Percentiles rank a stretch among this genome's conserved stretches.
Conservation (phyloP, 83 land plant genomes). For the Thuja plicata region DNA sequence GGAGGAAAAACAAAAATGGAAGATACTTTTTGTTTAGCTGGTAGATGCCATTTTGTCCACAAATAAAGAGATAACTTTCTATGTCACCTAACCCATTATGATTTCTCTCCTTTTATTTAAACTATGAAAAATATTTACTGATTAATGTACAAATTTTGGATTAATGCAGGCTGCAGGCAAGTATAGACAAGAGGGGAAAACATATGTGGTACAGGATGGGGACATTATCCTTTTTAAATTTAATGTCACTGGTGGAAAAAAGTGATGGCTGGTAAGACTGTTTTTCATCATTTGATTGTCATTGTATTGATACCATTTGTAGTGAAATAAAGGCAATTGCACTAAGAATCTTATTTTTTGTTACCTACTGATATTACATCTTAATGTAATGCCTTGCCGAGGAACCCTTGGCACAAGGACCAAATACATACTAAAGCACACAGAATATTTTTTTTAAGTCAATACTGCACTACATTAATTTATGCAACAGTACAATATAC, state of each 20-base stretch:
- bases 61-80: background rate
- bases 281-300: background rate
- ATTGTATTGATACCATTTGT: background rate
- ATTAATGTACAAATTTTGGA: background rate
- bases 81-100: background rate
- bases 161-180: conserved; percentile 88
- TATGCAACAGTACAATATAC: too few relatives aligned
- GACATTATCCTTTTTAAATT: conserved; percentile 98
- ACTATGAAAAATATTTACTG: background rate
- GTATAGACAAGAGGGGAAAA: conserved; percentile 96
- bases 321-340: background rate
- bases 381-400: too few relatives aligned
- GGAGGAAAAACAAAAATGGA: background rate
- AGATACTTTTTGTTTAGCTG: background rate
- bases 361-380: background rate
- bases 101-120: background rate
- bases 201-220: conserved; percentile 96
- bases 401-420: too few relatives aligned
- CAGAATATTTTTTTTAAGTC: too few relatives aligned
- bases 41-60: background rate
- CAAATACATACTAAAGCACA: too few relatives aligned
- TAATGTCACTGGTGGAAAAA: conserved; percentile 94
- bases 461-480: too few relatives aligned
- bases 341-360: background rate
- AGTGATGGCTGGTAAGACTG: conserved; percentile 37